Base-by-base conservation (phyloP, 495 filamentous ascomycete genomes). In the Neurospora terricola region DNA sequence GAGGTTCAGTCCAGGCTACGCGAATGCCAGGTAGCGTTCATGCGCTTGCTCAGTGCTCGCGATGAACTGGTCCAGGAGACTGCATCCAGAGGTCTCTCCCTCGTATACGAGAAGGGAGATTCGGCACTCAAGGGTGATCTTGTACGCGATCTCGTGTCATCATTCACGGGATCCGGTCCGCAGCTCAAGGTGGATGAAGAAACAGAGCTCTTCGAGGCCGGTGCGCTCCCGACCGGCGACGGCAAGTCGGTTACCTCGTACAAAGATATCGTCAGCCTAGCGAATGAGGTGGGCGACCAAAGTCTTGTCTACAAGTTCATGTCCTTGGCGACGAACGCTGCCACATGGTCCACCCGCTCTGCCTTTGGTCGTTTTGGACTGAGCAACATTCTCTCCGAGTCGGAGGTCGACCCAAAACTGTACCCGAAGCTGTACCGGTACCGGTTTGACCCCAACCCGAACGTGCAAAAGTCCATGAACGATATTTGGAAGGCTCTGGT, bases 231-330 rank as follows among this genome's bases (percentile, higher is more conserved):
- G 1, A 98, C 94, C 2, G 93, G 94, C 8, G 94, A 97, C 70
- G 93, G 93, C 16, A 91, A 91, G 73, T 94, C 92, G 0, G 86
- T 98, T 76, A 96, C 91, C 16, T 97, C 95, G 0, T 99, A 99
- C 83, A 96, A 93, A 78, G 92, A 98, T 76, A 97, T 99, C 70
- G 92, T 99, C 85, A 94, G 87, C 75, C 86, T 99, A 39, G 95
- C 96, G 21, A 89, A 93, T 70, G 96, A 99, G 83, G 92, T 97
- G 18, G 96, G 96, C 27, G 94, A 98, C 78, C 93, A 94, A 37
- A 96, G 93, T 73, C 86, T 99, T 4, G 93, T 98, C 9, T 99
- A 99, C 81, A 91, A 94, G 72, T 97, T 98, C 80, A 99, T 99
- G 96, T 93, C 93, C 1, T 83, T 99, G 73, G 96, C 96, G 3